Conservation (phyloP, 768 basidiomycete species). For the Pholiota microspora region DNA sequence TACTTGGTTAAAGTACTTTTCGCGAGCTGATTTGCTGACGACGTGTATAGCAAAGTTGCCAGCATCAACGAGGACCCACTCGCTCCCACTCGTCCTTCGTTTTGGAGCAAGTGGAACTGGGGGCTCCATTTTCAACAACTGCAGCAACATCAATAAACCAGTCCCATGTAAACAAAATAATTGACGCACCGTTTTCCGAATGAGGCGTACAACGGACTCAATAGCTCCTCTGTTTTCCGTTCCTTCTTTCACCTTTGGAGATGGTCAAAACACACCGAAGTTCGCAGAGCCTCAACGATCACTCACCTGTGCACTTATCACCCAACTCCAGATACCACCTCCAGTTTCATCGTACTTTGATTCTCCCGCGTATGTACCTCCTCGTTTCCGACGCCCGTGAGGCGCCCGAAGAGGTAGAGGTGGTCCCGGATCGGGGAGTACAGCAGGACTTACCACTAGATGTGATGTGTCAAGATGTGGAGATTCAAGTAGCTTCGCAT, state of each 20-base stretch:
- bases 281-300: neutral
- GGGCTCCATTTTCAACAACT: slow-evolving; percentile 61
- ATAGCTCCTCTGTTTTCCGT: slow-evolving; percentile 78
- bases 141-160: slow-evolving; percentile 6
- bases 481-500: slow-evolving; percentile 52
- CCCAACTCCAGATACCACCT: slow-evolving; percentile 74
- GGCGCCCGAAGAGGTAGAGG: slow-evolving; percentile 54
- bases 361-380: slow-evolving; percentile 66
- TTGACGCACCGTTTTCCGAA: slow-evolving; percentile 65
- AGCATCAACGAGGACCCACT: slow-evolving; percentile 85
- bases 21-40: slow-evolving; percentile 60
- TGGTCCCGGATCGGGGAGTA: slow-evolving; percentile 52
- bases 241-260: slow-evolving; percentile 73
- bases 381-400: slow-evolving; percentile 63
- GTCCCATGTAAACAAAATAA: neutral
- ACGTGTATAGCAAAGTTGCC: slow-evolving; percentile 81
- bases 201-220: slow-evolving; percentile 66
- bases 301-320: slow-evolving; percentile 67
- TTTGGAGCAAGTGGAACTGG: slow-evolving; percentile 64
- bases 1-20: slow-evolving; percentile 58
- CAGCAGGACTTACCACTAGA: slow-evolving; percentile 53
- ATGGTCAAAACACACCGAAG: slow-evolving; percentile 3
- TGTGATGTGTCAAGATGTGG: slow-evolving; percentile 67
- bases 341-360: slow-evolving; percentile 46
- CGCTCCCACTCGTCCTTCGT: slow-evolving; percentile 58